These are phyloP conservation scores for Trichoderma brevicompactum DNA, from an alignment of 2,329 filamentous ascomycete genomes.

Conservation along the genomic window DNA sequence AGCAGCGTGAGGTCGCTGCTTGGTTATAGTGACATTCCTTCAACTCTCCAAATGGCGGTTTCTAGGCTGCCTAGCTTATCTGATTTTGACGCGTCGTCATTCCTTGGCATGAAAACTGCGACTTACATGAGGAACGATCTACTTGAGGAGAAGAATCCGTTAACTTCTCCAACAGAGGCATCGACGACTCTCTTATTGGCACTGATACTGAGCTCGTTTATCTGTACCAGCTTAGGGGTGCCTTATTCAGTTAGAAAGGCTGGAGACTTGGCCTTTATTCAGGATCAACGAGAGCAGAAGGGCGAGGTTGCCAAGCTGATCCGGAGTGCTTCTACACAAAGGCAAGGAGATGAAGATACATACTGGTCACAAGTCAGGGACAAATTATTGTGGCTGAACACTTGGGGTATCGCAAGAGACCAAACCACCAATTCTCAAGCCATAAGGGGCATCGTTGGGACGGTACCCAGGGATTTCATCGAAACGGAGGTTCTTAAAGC, in stretches of 20 bases:
- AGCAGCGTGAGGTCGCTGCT: slow-evolving; percentile 60
- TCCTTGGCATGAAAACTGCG: slow-evolving; percentile 37
- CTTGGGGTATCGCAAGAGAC: slow-evolving; percentile 61
- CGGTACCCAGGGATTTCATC: slow-evolving; percentile 62
- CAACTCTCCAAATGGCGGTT: slow-evolving; percentile 10
- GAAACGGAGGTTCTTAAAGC: slow-evolving; percentile 74
- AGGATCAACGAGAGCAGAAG: slow-evolving; percentile 67
- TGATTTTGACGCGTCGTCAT: slow-evolving; percentile 34
- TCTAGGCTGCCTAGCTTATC: slow-evolving; percentile 42
- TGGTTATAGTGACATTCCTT: slow-evolving; percentile 52
- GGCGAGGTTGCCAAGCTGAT: slow-evolving; percentile 63
- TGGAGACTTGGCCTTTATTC: slow-evolving; percentile 67
- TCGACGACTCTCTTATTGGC: slow-evolving; percentile 65
- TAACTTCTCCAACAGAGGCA: slow-evolving; percentile 64
- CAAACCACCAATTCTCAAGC: slow-evolving; percentile 37
- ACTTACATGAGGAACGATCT: slow-evolving; percentile 50
- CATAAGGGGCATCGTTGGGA: slow-evolving; percentile 66
- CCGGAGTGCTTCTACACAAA: slow-evolving; percentile 53
- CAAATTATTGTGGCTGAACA: slow-evolving; percentile 73
- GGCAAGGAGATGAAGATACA: slow-evolving; percentile 63
- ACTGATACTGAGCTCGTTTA: slow-evolving; percentile 63
- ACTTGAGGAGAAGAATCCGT: slow-evolving; percentile 61
- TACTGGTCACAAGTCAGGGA: slow-evolving; percentile 66
- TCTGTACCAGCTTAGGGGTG: slow-evolving; percentile 57
- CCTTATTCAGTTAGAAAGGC: slow-evolving; percentile 57